A percentile compares a stretch with the other conserved stretches of the same genome.
Conservation (phyloP, 1,139 yeast genomes). For the Zygosaccharomyces sapae region DNA sequence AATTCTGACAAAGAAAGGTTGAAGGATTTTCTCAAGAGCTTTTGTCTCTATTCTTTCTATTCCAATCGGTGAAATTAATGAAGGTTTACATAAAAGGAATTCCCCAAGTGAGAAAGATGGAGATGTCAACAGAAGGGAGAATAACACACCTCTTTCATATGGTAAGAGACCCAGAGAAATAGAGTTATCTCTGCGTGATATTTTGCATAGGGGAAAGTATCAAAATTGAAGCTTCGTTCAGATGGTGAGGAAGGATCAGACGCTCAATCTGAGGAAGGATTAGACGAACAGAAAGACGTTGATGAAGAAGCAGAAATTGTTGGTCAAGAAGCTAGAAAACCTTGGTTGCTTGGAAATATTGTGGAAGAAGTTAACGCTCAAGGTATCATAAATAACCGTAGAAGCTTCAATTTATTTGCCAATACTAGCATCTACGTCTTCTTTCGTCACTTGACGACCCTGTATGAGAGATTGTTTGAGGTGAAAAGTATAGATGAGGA, state of each 20-base stretch:
- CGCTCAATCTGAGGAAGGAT: constrained; percentile 22
- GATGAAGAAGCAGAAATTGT: constrained; percentile 36
- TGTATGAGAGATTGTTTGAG: constrained; percentile 75
- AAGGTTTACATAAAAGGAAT: constrained; percentile 31
- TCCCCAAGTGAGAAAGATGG: no score
- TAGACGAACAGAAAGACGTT: constrained; percentile 24
- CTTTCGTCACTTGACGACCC: constrained; percentile 77
- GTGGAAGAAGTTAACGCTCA: constrained; percentile 41
- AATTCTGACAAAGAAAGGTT: constrained; percentile 76
- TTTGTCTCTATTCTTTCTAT: constrained; percentile 32
- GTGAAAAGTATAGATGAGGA: constrained; percentile 62
- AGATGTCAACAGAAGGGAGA: constrained; percentile 8
- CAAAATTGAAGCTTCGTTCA: constrained; percentile 39
- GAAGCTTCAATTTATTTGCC: constrained; percentile 71
- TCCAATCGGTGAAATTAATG: constrained; percentile 34
- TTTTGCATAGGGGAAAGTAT: constrained; percentile 58
- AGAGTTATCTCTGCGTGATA: constrained; percentile 63
- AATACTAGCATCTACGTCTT: constrained; percentile 91
- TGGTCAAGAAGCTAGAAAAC: constrained; percentile 45
- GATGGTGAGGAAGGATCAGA: constrained; percentile 31
- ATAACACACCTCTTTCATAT: constrained; percentile 2
- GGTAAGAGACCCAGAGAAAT: constrained; percentile 56
- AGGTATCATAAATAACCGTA: constrained; percentile 34
- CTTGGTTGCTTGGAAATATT: constrained; percentile 59
- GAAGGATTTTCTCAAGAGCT: constrained; percentile 65